Evolutionary conservation across 306 rosid genomes (phyloP), one percentile per base, ranked within the genome.

Genomic region (Vachellia pachyceras): DNA sequence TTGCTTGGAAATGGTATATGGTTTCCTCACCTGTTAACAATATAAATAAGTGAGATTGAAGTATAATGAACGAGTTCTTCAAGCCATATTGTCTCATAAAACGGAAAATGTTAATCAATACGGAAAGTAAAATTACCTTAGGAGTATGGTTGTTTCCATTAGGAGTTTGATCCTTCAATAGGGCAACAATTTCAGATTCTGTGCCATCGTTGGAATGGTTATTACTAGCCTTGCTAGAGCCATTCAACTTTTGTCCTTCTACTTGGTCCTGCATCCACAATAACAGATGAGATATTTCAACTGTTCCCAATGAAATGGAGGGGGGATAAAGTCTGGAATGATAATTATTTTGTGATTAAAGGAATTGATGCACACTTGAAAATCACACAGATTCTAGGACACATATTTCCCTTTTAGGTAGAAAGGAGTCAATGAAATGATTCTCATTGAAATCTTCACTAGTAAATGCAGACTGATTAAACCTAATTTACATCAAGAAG

Each of bases 1-100:
- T 83, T 93, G 98, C 85, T 96, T 96, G 17, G 94, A 87, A 73
- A 96, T 96, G 47, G 94, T 96, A 82, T 96, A 93, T 55, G 97
- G 98, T 83, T 96, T 96, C 86, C 99, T 92, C 77, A 77, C 91
- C 99, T 96, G 77, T 82, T 71, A 23, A 12, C 23, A 44, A 45
- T 23, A 22, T 6, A 22, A 10, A 22, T 58, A 70, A 57, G 60
- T n/a, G n/a, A n/a, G n/a, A 55, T 33, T 40, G 14, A 67, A 79
- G 40, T 20, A 76, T 29, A 68, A n/a, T 6, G 17, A 60, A 60
- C 15, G 3, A 60, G 7, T 25, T 23, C 37, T 60, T 60, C 18
- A 60, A 60, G 37, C 17, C 66, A 60, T 25, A 22, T 10, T 25
- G 66, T 23, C 15, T 60, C 36, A 58, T 23, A 10, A 60, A 60